phyloP scores from a whole-genome alignment of 2,329 filamentous ascomycete species.

The Phaeosphaeria sp. region DNA sequence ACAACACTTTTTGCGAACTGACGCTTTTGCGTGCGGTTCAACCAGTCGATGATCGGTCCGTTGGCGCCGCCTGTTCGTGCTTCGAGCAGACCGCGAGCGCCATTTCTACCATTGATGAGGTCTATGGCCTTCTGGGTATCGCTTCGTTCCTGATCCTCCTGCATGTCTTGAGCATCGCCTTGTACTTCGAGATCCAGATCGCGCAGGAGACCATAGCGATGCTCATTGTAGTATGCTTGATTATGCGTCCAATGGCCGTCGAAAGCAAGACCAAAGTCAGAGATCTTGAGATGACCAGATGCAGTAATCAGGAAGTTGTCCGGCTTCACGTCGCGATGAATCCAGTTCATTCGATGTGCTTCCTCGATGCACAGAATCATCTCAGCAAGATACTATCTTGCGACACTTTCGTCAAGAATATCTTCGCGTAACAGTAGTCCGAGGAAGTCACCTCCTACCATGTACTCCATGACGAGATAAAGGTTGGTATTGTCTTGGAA shows the following conservation, averaged over 20 bases:
- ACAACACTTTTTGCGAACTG: conserved; percentile 84
- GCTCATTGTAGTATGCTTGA: conserved; percentile 82
- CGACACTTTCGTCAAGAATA: conserved; percentile 76
- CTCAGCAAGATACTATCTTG: conserved; percentile 89
- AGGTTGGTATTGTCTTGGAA: conserved; percentile 87
- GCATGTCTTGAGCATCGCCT: conserved; percentile 75
- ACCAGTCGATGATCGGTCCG: conserved; percentile 49
- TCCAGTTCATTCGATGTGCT: conserved; percentile 84
- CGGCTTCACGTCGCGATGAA: conserved; percentile 95
- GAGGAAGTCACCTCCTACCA: conserved; percentile 95
- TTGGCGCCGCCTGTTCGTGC: conserved; percentile 30
- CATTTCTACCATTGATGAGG: conserved; percentile 43
- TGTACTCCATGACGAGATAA: conserved; percentile 97
- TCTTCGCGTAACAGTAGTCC: conserved; percentile 86
- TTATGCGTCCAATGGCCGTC: conserved; percentile 96
- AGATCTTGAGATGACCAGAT: conserved; percentile 91
- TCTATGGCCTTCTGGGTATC: conserved; percentile 60
- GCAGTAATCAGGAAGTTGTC: conserved; percentile 95
- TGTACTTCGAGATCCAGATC: conserved; percentile 75
- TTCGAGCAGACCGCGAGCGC: conserved; percentile 22
- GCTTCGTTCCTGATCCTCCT: conserved; percentile 55
- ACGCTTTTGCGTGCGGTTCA: conserved; percentile 63
- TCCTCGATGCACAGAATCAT: conserved; percentile 97
- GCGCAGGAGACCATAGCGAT: conserved; percentile 79
- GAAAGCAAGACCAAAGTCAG: conserved; percentile 94